Conservation (phyloP, 1,284 basidiomycete genomes). For the Vanrija pseudolonga region DNA sequence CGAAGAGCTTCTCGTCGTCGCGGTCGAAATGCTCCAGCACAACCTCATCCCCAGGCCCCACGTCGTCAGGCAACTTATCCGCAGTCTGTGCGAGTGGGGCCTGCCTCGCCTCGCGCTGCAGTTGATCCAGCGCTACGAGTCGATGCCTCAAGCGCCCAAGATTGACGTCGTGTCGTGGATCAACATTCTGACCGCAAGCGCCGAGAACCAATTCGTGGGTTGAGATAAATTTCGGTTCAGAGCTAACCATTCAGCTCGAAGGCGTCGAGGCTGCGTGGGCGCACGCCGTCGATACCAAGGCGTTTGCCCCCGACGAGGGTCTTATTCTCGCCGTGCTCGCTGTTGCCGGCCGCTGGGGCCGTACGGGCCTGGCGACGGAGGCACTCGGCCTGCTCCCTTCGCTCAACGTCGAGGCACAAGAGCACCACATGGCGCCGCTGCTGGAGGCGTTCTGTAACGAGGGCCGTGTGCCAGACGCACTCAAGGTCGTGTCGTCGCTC, state of each 20-base stretch:
- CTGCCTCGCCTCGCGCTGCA: constrained; percentile 34
- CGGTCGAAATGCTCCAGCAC: constrained; percentile 32
- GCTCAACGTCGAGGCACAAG: constrained; percentile 56
- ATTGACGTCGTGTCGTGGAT: constrained; percentile 25
- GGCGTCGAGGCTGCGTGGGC: constrained; percentile 65
- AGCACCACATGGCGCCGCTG: constrained; percentile 51
- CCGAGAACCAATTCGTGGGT: constrained; percentile 39
- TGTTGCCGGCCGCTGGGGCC: constrained; percentile 66
- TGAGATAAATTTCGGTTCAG: neutral
- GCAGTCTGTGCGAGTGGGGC: constrained; percentile 31
- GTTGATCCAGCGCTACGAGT: constrained; percentile 22
- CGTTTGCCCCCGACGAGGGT: constrained; percentile 67
- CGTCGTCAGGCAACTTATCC: constrained; percentile 19
- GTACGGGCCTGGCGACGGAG: constrained; percentile 63
- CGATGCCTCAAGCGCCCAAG: constrained; percentile 7
- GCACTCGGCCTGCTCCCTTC: constrained; percentile 58
- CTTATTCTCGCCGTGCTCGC: constrained; percentile 64
- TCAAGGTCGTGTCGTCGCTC: constrained; percentile 34
- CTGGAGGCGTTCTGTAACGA: constrained; percentile 43
- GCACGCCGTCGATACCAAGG: constrained; percentile 56
- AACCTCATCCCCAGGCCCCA: constrained; percentile 13
- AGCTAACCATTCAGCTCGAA: constrained; percentile 56
- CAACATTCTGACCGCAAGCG: constrained; percentile 34
- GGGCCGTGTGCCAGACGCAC: constrained; percentile 40
- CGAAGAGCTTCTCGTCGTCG: constrained; percentile 29